Evolutionary conservation across 2,329 filamentous ascomycete species (phyloP).

Genomic region (Dothistroma septosporum): DNA sequence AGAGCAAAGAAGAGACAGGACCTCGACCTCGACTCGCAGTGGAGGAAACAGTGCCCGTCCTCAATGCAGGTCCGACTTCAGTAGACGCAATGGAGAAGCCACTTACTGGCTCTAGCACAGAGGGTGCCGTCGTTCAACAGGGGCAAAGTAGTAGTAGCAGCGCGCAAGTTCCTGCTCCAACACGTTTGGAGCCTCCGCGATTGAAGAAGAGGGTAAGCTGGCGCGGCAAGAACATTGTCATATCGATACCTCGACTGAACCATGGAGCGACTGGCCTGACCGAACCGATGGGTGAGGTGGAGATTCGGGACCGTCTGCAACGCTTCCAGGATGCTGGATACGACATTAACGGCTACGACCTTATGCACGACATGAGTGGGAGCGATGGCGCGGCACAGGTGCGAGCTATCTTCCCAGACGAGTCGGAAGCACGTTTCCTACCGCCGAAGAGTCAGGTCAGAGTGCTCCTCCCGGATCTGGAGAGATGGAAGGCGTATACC

Average conservation of each 20-base stretch:
- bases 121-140: not conserved
- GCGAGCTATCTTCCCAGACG: slow-evolving; percentile 62
- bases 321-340: slow-evolving; percentile 69
- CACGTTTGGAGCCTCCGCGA: slow-evolving; percentile 33
- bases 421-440: slow-evolving; percentile 34
- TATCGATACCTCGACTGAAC: slow-evolving; percentile 43
- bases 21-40: not conserved
- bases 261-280: slow-evolving; percentile 41
- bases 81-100: not conserved
- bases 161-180: slow-evolving; percentile 6
- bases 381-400: slow-evolving; percentile 50
- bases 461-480: slow-evolving; percentile 67
- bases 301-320: slow-evolving; percentile 59
- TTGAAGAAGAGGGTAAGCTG: slow-evolving; percentile 44
- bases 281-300: slow-evolving; percentile 45
- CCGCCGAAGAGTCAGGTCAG: slow-evolving; percentile 47
- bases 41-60: not conserved
- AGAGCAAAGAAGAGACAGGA: not conserved
- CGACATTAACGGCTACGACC: slow-evolving; percentile 63
- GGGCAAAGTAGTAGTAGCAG: not conserved
- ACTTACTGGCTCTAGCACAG: not conserved
- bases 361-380: slow-evolving; percentile 43
- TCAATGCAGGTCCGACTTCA: not conserved
- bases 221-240: slow-evolving; percentile 45
- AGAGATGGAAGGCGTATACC: slow-evolving; percentile 74